These are phyloP conservation scores for Endocalyx cinctus DNA, from an alignment of 2,329 filamentous ascomycete genomes.

Conservation along the genomic window DNA sequence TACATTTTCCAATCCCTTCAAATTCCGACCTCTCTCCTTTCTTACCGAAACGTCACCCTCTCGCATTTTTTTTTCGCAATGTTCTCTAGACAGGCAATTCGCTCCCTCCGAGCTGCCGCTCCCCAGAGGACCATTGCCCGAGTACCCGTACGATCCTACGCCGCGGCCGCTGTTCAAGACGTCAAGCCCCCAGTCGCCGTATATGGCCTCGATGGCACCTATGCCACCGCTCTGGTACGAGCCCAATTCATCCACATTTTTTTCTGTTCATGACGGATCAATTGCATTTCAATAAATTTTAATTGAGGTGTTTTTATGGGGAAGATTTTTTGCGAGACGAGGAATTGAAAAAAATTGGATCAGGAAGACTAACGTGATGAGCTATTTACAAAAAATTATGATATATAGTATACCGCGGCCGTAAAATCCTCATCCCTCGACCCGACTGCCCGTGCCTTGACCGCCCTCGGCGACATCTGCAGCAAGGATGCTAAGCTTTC, in stretches of 20 bases:
- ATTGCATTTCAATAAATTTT: no score
- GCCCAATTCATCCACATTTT: no score
- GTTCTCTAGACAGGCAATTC: conserved; percentile 57
- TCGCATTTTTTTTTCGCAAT: no score
- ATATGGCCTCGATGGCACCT: conserved; percentile 96
- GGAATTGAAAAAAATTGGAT: conserved; percentile 2
- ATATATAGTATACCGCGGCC: conserved; percentile 86
- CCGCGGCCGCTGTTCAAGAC: conserved; percentile 59
- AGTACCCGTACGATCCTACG: conserved; percentile 69
- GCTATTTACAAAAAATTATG: no score
- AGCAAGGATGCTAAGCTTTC: conserved; percentile 79
- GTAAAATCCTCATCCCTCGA: conserved; percentile 85
- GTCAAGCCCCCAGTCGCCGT: conserved; percentile 83
- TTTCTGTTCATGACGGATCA: background rate
- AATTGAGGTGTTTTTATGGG: background rate
- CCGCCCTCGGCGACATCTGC: conserved; percentile 65
- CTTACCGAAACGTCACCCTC: no score
- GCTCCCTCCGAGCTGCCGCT: conserved; percentile 52
- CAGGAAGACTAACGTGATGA: conserved; percentile 20
- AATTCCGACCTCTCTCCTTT: conserved; percentile 13
- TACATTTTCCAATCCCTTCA: conserved; percentile 17
- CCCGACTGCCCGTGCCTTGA: conserved; percentile 74
- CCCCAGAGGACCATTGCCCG: conserved; percentile 56
- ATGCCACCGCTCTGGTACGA: conserved; percentile 95
- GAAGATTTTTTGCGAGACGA: conserved; percentile 6